Base-by-base conservation (phyloP, 2,329 filamentous ascomycete species). In the Thermomyces lanuginosus region DNA sequence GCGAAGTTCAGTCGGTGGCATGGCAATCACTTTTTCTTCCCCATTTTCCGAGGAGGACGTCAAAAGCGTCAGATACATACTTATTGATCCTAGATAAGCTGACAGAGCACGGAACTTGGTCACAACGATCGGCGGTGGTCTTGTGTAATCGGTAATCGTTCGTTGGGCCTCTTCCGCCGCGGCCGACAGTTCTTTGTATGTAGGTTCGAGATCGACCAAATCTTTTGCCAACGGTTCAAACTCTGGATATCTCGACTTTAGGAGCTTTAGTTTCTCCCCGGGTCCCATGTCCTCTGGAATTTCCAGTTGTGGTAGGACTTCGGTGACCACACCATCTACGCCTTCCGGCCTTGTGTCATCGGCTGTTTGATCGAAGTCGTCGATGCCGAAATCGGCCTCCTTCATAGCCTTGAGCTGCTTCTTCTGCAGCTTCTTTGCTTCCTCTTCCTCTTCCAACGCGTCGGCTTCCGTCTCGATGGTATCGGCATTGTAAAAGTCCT, bases 51-150 rank as follows among this genome's bases (percentile, higher is more conserved):
- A 66, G 1, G 81, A 75, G 0, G 82, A 92, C 7, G 82, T 81
- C n/a, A 98, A 59, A 18, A 95, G 68, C 19, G 84, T 80, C 50
- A 98, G 92, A 53, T 98, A 98, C 71, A 92, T 84, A 25, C 79
- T 76, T 39, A 98, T 63, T 1, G 81, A 68, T 22, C 79, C 82
- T 13, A 95, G 62, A 46, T 98, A 95, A 33, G 83, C 80, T 4
- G 80, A 76, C 20, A 92, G 61, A 7, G 84, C 72, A 50, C 81
- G 74, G 46, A 78, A 75, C 49, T 86, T 89, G 32, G 81, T 63
- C 6, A 73, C 61, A 12, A 68, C 59, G n/a, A 76, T 49, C 2
- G 69, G 69, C 3, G 44, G 34, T 11, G 37, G 36, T 11, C 62
- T 33, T 49, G 56, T 7, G 55, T 51, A 41, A 61, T 44, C 37